A percentile compares a stretch with the other conserved stretches of the same genome.
phyloP scores from a whole-genome alignment of 768 basidiomycete genomes.

The Pilatotrama ljubarskyi region DNA sequence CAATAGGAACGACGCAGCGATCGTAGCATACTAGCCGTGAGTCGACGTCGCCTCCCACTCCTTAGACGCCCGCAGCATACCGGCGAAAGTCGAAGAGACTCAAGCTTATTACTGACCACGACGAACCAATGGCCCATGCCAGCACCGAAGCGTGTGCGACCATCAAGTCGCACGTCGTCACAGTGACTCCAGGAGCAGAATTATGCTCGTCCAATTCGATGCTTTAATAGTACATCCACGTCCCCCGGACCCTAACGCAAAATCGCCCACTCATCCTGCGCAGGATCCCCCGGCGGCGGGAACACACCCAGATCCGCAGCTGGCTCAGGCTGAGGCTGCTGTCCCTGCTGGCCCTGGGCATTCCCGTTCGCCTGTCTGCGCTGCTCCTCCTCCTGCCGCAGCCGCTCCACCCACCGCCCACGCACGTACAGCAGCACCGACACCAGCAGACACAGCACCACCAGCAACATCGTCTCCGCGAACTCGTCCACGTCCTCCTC shows the following conservation, averaged over 20 bases:
- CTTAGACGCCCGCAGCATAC: too few species aligned
- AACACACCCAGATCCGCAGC: slow-evolving; percentile 43
- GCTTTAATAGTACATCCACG: not conserved
- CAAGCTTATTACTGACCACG: too few species aligned
- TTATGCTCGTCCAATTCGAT: not conserved
- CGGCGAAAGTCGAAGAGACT: too few species aligned
- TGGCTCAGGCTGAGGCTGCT: slow-evolving; percentile 34
- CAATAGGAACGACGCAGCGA: too few species aligned
- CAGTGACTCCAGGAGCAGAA: too few species aligned
- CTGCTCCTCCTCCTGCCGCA: slow-evolving; percentile 59
- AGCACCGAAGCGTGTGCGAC: too few species aligned
- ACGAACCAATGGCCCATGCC: too few species aligned
- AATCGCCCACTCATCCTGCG: slow-evolving; percentile 65
- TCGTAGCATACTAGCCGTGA: too few species aligned
- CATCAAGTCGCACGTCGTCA: too few species aligned
- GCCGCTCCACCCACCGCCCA: slow-evolving; percentile 72
- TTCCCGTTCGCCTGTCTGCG: slow-evolving; percentile 33
- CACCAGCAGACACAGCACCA: slow-evolving; percentile 70
- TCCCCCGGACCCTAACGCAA: slow-evolving; percentile 40
- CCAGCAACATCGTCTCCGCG: slow-evolving; percentile 75
- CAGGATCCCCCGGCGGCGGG: slow-evolving; percentile 64
- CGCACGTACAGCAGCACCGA: slow-evolving; percentile 78
- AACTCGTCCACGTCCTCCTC: slow-evolving; percentile 73
- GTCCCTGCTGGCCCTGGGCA: slow-evolving; percentile 19
- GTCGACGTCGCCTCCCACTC: too few species aligned